phyloP scores from a whole-genome alignment of 75 land plant genomes.

The Cryptomeria japonica region DNA sequence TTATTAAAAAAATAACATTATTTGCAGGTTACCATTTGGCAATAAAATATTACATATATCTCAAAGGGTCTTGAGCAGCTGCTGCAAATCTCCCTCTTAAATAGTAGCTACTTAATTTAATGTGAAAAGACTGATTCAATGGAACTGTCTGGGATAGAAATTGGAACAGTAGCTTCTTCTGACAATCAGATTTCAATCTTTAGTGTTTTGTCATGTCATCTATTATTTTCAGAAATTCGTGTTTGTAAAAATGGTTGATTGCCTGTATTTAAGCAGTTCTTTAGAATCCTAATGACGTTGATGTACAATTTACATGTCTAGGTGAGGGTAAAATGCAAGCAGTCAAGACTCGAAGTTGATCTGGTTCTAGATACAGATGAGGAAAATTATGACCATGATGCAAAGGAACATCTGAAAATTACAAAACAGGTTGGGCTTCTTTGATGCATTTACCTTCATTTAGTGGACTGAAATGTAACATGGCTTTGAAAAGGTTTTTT shows the following conservation, averaged over 20 bases:
- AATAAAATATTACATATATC: background rate
- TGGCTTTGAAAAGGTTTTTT: background rate
- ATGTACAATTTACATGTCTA: conserved; percentile 16
- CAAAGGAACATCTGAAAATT: conserved; percentile 25
- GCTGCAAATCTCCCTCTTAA: background rate
- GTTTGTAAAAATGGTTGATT: background rate
- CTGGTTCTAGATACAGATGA: conserved; percentile 50
- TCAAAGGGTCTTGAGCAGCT: background rate
- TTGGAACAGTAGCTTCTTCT: background rate
- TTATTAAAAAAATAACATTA: background rate
- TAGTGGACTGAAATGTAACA: background rate
- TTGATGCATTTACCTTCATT: background rate
- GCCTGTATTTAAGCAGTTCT: background rate
- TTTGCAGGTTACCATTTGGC: background rate
- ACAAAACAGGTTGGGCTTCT: conserved; percentile 47
- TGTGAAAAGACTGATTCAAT: background rate
- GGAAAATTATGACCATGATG: conserved; percentile 49
- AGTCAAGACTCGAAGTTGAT: conserved; percentile 65
- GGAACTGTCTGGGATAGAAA: background rate
- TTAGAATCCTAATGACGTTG: background rate
- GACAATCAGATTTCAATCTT: background rate
- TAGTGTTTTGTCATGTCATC: background rate
- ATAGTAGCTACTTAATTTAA: background rate
- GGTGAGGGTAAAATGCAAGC: conserved; percentile 71
- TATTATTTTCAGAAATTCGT: background rate